phyloP scores from a whole-genome alignment of 2,329 filamentous ascomycete species.

The Arthrobotrys conoides region DNA sequence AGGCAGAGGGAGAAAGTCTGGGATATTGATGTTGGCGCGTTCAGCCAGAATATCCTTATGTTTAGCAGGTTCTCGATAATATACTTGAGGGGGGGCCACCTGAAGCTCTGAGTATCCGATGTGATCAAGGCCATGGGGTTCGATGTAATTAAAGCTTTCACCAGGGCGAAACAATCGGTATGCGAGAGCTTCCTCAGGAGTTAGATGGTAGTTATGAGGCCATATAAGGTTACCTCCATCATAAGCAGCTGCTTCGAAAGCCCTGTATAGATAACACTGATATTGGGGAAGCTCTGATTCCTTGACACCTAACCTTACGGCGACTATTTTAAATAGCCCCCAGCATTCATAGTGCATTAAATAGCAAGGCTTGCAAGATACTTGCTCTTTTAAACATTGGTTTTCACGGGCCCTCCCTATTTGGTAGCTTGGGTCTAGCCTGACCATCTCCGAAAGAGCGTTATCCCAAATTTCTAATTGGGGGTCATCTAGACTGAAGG shows the following conservation, averaged over 20 bases:
- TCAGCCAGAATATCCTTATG: background rate
- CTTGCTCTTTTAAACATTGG: background rate
- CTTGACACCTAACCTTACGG: constrained; percentile 14
- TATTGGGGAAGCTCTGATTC: constrained; percentile 16
- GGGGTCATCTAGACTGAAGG: background rate
- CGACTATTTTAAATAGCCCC: constrained; percentile 31
- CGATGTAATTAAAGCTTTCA: background rate
- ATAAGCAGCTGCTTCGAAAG: constrained; percentile 21
- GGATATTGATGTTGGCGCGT: background rate
- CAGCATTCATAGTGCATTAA: constrained; percentile 42
- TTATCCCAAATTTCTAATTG: constrained; percentile 22
- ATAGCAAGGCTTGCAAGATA: constrained; percentile 16
- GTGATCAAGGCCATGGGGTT: constrained; percentile 1
- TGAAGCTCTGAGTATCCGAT: background rate
- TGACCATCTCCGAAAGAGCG: background rate
- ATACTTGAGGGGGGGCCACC: background rate
- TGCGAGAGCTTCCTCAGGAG: background rate
- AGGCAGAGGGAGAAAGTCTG: constrained; percentile 36
- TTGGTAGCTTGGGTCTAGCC: constrained; percentile 14
- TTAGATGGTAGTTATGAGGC: constrained; percentile 28
- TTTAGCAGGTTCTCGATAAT: background rate
- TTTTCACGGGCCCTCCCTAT: constrained; percentile 23
- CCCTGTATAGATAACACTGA: constrained; percentile 28
- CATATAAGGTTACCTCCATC: constrained; percentile 20
- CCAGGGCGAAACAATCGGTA: background rate